phyloP scores from a whole-genome alignment of 139 green algal species.

The Limnomonas spitsbergensis region DNA sequence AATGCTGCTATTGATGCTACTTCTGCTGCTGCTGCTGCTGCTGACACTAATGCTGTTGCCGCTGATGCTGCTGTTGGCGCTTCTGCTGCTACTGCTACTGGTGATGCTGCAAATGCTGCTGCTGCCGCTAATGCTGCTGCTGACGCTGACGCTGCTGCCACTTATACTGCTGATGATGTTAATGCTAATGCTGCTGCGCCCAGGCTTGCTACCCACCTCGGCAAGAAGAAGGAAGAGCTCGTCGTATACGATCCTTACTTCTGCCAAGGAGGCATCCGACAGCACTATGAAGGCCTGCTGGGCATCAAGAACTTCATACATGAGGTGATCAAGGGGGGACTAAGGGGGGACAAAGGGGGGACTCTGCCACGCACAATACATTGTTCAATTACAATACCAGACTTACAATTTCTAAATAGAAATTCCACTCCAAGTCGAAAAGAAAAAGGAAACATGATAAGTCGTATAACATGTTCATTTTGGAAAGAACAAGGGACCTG shows the following conservation, averaged over 20 bases:
- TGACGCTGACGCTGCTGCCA: background rate
- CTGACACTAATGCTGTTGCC: background rate
- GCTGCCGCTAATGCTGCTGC: background rate
- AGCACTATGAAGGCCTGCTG: slow-evolving; percentile 13
- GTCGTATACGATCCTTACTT: slow-evolving; percentile 22
- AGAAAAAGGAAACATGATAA: too few species aligned
- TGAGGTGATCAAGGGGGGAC: slow-evolving; percentile 1
- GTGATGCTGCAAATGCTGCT: background rate
- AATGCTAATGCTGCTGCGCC: background rate
- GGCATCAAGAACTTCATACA: background rate
- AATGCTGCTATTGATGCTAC: background rate
- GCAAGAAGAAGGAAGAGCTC: slow-evolving; percentile 8
- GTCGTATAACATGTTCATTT: too few species aligned
- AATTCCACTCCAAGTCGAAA: too few species aligned
- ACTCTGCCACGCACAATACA: too few species aligned
- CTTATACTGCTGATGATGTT: background rate
- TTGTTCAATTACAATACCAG: too few species aligned
- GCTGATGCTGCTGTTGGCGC: background rate
- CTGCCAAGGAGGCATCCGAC: slow-evolving; percentile 23
- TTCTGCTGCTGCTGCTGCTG: background rate
- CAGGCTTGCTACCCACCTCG: slow-evolving; percentile 11
- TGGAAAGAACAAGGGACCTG: too few species aligned
- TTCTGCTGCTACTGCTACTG: background rate
- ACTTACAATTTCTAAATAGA: too few species aligned
- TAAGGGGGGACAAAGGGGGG: too few species aligned